Evolutionary conservation across 2,329 filamentous ascomycete genomes (phyloP).

Genomic region (Macrophomina pseudophaseolina): DNA sequence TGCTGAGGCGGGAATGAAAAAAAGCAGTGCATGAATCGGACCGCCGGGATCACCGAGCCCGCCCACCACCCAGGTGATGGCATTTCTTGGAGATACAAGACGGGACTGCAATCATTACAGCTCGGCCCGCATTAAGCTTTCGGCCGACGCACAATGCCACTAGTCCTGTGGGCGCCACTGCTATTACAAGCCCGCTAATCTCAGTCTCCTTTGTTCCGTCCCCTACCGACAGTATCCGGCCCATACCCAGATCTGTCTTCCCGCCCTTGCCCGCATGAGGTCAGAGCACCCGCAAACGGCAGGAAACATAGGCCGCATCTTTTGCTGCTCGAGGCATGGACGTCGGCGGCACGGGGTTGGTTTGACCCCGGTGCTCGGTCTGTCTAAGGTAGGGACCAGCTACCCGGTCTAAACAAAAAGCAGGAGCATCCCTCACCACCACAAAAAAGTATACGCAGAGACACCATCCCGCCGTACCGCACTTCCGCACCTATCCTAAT

Average conservation of each 20-base stretch:
- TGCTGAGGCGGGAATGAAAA: background rate
- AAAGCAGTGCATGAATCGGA: background rate
- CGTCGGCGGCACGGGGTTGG: background rate
- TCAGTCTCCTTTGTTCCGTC: background rate
- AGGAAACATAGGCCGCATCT: background rate
- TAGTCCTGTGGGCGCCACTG: no score
- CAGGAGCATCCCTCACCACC: background rate
- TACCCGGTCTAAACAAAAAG: slow-evolving; percentile 4
- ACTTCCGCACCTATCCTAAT: background rate
- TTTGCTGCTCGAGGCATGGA: background rate
- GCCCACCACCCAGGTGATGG: background rate
- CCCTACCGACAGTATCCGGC: slow-evolving; percentile 6
- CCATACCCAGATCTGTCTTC: background rate
- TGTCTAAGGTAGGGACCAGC: background rate
- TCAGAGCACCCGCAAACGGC: background rate
- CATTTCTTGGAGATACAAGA: background rate
- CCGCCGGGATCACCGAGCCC: background rate
- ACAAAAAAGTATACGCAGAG: background rate
- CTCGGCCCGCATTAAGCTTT: background rate
- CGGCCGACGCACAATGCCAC: background rate
- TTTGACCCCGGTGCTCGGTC: background rate
- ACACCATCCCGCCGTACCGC: background rate
- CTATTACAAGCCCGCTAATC: background rate
- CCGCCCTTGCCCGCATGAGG: background rate
- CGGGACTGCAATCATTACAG: background rate